Base-by-base conservation (phyloP, 2,329 filamentous ascomycete genomes). In the Fusarium hainanense region DNA sequence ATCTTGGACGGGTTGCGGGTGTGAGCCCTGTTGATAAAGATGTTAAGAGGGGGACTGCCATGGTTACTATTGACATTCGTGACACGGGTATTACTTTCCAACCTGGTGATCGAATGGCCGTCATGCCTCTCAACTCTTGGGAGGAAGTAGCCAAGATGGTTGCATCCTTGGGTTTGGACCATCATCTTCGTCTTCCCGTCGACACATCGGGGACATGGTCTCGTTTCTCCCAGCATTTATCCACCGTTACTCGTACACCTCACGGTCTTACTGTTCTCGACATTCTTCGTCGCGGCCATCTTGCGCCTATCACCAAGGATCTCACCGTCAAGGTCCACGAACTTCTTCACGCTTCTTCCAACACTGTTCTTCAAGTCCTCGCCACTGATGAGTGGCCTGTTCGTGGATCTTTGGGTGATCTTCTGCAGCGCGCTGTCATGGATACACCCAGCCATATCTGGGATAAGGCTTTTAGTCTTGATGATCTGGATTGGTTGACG, bases 101-200 rank as follows among this genome's bases (percentile, higher is more conserved):
- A 50, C 85, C 85, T 0, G 85, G 85, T 0, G 85, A 87, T 54
- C 80, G 85, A 7, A 79, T 88, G 8, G 85, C 85, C 0, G 77
- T 88, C 4, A 87, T 87, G 85, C 85, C 85, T 0, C 79, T 87
- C 18, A 87, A 87, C 58, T 81, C 79, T 57, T 87, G 84, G 85
- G 81, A 82, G 11, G 85, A 87, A 69, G 86, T 84, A 52, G 85
- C 85, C 20, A 87, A 87, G 66, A 83, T 87, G 12, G 84, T 83
- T 4, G 82, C 84, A 1, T 84, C 84, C 0, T 78, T 87, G 2
- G 85, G 85, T 0, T 77, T 87, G 0, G 84, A 84, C 32, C 74
- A 79, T 4, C 80, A 82, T 60, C 79, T 87, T 2, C 82, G 85
- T n/a, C 72, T 79, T 10, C 72, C 77, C 0, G 77, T 86, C 1